Conservation (phyloP, 805 yeast genomes). For the Cyberlindnera xishuangbannaensis region DNA sequence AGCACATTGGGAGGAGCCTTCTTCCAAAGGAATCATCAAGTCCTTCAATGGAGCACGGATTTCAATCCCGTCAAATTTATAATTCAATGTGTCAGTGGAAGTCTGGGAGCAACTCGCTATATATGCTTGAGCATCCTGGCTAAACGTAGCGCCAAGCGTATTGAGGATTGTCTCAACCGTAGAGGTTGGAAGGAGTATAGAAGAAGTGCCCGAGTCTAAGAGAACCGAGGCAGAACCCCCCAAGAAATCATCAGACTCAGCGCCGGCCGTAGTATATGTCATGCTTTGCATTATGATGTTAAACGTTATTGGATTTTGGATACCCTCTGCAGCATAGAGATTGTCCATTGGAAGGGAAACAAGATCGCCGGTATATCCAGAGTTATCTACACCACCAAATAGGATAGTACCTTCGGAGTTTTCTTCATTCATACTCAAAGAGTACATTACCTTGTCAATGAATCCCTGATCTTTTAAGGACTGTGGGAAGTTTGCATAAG, state of each 20-base stretch:
- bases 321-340: constrained; percentile 33
- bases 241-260: background rate
- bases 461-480: constrained; percentile 44
- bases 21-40: background rate
- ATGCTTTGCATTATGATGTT: constrained; percentile 15
- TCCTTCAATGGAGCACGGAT: constrained; percentile 4
- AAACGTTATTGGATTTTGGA: constrained; percentile 32
- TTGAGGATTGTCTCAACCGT: constrained; percentile 18
- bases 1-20: constrained; percentile 1
- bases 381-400: constrained; percentile 60
- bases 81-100: background rate
- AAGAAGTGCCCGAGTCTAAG: constrained; percentile 56
- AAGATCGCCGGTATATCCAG: constrained; percentile 45
- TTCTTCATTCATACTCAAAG: constrained; percentile 41
- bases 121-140: constrained; percentile 1
- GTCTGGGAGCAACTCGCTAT: constrained; percentile 2
- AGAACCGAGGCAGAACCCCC: constrained; percentile 26
- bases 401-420: constrained; percentile 42
- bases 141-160: constrained; percentile 29
- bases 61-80: constrained; percentile 2
- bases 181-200: constrained; percentile 37
- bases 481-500: constrained; percentile 10
- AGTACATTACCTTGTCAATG: constrained; percentile 48
- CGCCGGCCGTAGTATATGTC: background rate
- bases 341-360: constrained; percentile 34